Evolutionary conservation across 805 yeast species (phyloP).

Genomic region (Wilhelminamyces savonicus): DNA sequence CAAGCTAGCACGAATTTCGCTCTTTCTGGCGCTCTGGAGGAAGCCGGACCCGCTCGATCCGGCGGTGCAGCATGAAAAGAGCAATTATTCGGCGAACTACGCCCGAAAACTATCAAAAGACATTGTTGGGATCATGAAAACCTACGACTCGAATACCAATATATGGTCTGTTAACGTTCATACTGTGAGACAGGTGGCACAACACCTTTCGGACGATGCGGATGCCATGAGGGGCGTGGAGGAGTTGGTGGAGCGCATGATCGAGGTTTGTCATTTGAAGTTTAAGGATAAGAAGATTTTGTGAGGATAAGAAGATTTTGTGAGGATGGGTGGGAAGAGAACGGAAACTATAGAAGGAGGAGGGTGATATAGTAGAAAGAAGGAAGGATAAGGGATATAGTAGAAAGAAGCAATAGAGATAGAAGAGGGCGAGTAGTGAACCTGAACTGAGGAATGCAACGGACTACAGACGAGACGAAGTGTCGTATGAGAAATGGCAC

Average conservation of each 20-base stretch:
- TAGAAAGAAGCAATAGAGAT: too few species aligned
- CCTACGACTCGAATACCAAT: conserved; percentile 26
- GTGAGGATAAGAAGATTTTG: too few species aligned
- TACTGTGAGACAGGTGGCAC: conserved; percentile 21
- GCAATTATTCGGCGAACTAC: conserved; percentile 19
- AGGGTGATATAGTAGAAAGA: too few species aligned
- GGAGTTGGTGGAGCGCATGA: conserved; percentile 12
- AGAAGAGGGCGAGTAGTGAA: too few species aligned
- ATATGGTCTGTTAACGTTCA: conserved; percentile 34
- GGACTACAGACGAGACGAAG: too few species aligned
- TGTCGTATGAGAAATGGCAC: too few species aligned
- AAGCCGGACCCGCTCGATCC: conserved; percentile 9
- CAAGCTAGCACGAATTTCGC: conserved; percentile 22
- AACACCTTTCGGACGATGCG: conserved; percentile 16
- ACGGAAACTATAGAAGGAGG: too few species aligned
- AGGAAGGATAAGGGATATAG: too few species aligned
- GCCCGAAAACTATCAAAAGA: conserved; percentile 24
- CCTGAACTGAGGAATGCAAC: too few species aligned
- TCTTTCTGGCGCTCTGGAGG: conserved; percentile 21
- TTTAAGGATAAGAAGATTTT: conserved; percentile 3
- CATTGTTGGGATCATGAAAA: conserved; percentile 30
- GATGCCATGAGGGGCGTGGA: conserved; percentile 13
- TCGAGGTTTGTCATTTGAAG: conserved; percentile 6
- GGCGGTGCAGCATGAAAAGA: conserved; percentile 13
- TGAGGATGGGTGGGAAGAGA: too few species aligned